Percentiles rank a stretch among this genome's conserved stretches.
These are phyloP conservation scores for Hymenochaete sp. DNA, from an alignment of 1,284 basidiomycete species.

Conservation along the genomic window DNA sequence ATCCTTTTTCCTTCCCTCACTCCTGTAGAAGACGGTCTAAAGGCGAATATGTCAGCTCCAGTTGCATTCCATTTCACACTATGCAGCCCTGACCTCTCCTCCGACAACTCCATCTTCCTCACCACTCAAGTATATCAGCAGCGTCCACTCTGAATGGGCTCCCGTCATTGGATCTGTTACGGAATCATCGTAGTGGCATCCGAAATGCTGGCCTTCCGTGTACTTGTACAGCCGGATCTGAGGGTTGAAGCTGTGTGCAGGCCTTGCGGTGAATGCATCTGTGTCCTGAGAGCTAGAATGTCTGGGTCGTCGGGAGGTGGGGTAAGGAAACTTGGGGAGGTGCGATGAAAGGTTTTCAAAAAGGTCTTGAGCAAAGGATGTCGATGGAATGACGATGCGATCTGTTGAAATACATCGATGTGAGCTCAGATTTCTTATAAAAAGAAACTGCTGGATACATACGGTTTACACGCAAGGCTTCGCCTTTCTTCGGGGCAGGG, in stretches of 20 bases:
- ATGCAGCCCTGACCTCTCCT: conserved; percentile 44
- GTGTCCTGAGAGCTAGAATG: neutral
- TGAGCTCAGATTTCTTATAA: neutral
- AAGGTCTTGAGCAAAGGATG: conserved; percentile 50
- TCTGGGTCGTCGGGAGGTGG: conserved; percentile 32
- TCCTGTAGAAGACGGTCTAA: conserved; percentile 67
- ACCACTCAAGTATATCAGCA: conserved; percentile 71
- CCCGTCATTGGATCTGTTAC: conserved; percentile 49
- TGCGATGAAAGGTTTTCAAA: conserved; percentile 47
- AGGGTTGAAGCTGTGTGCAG: conserved; percentile 52
- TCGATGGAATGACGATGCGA: conserved; percentile 53
- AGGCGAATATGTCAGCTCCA: neutral
- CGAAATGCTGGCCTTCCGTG: conserved; percentile 55
- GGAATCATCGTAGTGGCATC: conserved; percentile 70
- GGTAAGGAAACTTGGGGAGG: conserved; percentile 49
- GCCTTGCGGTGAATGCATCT: conserved; percentile 27
- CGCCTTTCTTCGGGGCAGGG: conserved; percentile 64
- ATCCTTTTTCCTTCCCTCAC: conserved; percentile 39
- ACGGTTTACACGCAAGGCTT: conserved; percentile 72
- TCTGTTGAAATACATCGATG: conserved; percentile 31
- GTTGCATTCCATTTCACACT: neutral
- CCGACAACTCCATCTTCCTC: conserved; percentile 64
- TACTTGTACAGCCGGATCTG: conserved; percentile 70
- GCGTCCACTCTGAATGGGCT: conserved; percentile 67
- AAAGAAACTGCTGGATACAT: conserved; percentile 22